A percentile compares a stretch with the other conserved stretches of the same genome.
phyloP scores from a whole-genome alignment of 352 stramenopile genomes.

The Phytophthora boehmeriae region DNA sequence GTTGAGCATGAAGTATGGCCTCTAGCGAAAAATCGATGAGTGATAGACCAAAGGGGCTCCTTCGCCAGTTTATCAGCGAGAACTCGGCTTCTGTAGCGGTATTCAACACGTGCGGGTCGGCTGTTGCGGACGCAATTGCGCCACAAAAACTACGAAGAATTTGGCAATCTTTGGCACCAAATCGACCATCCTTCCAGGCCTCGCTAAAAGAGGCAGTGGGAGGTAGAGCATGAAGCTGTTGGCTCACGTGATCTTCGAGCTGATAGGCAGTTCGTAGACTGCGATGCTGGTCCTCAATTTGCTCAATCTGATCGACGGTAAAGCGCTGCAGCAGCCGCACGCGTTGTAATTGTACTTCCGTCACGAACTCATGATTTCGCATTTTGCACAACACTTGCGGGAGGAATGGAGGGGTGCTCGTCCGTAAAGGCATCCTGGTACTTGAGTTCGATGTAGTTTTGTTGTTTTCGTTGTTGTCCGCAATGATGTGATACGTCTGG shows the following conservation, averaged over 20 bases:
- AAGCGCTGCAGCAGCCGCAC: conserved; percentile 27
- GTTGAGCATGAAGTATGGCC: conserved; percentile 28
- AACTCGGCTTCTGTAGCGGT: conserved; percentile 15
- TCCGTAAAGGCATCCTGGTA: conserved; percentile 5
- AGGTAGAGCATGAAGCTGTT: conserved; percentile 22
- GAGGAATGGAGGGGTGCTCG: conserved; percentile 22
- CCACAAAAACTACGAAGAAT: conserved; percentile 35
- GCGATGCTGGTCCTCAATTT: conserved; percentile 37
- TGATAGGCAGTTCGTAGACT: conserved; percentile 30
- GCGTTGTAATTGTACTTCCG: conserved; percentile 29
- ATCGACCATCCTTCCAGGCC: conserved; percentile 26
- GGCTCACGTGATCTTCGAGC: conserved; percentile 32
- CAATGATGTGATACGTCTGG: conserved; percentile 16
- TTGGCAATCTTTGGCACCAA: conserved; percentile 29
- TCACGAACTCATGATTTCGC: conserved; percentile 32
- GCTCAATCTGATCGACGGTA: conserved; percentile 31
- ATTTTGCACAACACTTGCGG: conserved; percentile 26
- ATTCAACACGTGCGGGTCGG: conserved; percentile 11
- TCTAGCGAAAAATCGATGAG: conserved; percentile 38
- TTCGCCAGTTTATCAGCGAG: conserved; percentile 34
- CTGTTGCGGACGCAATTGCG: conserved; percentile 25
- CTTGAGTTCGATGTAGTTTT: conserved; percentile 6
- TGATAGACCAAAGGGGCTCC: conserved; percentile 32
- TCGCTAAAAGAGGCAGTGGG: conserved; percentile 18
- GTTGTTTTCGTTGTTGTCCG: conserved; percentile 7